Base-by-base conservation (phyloP, 2,329 filamentous ascomycete species). In the Pleurostoma richardsiae region DNA sequence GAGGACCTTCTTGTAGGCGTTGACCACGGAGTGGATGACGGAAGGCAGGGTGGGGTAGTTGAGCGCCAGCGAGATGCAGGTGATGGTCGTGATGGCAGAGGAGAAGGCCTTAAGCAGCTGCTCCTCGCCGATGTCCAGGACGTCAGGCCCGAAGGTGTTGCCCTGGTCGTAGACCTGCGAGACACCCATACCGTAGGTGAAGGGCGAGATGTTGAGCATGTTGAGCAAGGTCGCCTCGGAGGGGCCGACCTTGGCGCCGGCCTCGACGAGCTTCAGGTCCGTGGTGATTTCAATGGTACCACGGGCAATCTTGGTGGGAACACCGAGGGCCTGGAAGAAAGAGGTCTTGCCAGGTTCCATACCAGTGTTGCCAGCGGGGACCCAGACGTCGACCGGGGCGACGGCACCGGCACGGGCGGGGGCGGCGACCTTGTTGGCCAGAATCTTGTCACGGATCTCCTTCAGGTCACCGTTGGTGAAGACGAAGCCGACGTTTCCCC, bases 301-400 rank as follows among this genome's bases (percentile, higher is more conserved):
- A 95, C 94, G 94, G 71, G 94, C 94, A 79, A 99, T 99, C 90
- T 99, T 99, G 84, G 94, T 99, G 70, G 94, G 94, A 71, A 99
- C 90, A 90, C 92, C 92, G 76, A 99, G 94, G 67, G 94, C 94
- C 86, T 99, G 94, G 91, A 99, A 99, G 90, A 99, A 99, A 71
- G 94, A 97, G 68, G 94, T 99, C 88, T 99, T 99, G 76, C 95
- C 95, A 71, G 94, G 95, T 77, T 99, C 94, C 94, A 99, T 99
- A 79, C 94, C 94, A 67, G 94, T 99, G 88, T 99, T 99, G 76
- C 94, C 94, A 62, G 91, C 94, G 59, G 94, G 94, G 60, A 99
- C 73, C 80, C 77, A 99, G 71, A 99, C 94, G 74, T 99, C 95
- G 67, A 70, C 75, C 59, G 95, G 94, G 60, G 94, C 95, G 63